Evolutionary conservation across 2,329 filamentous ascomycete genomes (phyloP).

Genomic region (Rhynchosporium secalis): DNA sequence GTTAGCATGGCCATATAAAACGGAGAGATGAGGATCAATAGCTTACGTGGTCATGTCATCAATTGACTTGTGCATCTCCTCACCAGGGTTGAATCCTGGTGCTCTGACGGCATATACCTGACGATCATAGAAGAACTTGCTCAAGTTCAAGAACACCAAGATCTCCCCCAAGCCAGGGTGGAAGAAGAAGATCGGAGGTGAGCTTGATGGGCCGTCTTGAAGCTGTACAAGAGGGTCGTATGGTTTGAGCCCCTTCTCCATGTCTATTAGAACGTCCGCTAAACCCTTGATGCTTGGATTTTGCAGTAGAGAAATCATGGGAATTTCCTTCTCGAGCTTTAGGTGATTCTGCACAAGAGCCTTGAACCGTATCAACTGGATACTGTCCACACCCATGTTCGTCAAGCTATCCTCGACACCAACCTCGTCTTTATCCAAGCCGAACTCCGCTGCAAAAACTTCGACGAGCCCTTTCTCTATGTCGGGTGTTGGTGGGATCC

Average conservation of each 20-base stretch:
- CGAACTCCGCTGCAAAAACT: conserved; percentile 9
- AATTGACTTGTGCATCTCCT: conserved; percentile 43
- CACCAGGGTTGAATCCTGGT: conserved; percentile 41
- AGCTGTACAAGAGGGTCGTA: conserved; percentile 43
- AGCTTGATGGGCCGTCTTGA: conserved; percentile 37
- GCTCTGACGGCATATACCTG: conserved; percentile 49
- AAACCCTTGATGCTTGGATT: conserved; percentile 38
- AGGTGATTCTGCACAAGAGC: conserved; percentile 17
- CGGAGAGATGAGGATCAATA: too few species aligned
- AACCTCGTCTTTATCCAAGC: conserved; percentile 18
- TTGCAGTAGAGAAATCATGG: conserved; percentile 42
- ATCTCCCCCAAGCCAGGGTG: conserved; percentile 47
- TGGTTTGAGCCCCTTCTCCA: conserved; percentile 8
- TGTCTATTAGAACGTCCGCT: conserved; percentile 34
- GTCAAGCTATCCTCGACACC: conserved; percentile 34
- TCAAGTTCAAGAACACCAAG: conserved; percentile 44
- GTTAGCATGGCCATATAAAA: too few species aligned
- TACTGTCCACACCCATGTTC: conserved; percentile 38
- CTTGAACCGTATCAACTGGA: conserved; percentile 28
- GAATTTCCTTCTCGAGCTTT: conserved; percentile 38
- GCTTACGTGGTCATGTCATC: conserved; percentile 41
- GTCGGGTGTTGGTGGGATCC: too few species aligned
- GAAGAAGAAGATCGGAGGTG: conserved; percentile 43
- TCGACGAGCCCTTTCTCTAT: too few species aligned
- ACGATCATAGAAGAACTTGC: conserved; percentile 44